These are phyloP conservation scores for Heritiera fomes DNA, from an alignment of 345 rosid species.

Conservation along the genomic window DNA sequence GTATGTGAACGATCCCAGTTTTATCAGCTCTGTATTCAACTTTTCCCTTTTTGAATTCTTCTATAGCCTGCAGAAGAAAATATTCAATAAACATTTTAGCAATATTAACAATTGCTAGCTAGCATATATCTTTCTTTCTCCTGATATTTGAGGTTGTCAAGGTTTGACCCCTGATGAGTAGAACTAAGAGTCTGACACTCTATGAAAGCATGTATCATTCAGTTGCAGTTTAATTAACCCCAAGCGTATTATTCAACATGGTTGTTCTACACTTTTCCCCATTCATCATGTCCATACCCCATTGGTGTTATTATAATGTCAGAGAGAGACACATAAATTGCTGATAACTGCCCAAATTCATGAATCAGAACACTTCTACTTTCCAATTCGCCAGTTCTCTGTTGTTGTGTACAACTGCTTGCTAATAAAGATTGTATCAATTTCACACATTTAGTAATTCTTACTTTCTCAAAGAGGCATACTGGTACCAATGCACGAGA, in stretches of 20 bases:
- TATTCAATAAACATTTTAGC: background rate
- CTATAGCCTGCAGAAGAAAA: constrained; percentile 69
- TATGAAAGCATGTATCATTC: background rate
- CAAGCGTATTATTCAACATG: background rate
- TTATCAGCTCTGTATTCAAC: constrained; percentile 94
- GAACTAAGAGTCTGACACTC: no score
- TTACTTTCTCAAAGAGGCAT: background rate
- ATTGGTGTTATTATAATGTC: background rate
- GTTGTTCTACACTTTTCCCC: background rate
- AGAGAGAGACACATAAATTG: background rate
- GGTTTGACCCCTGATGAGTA: no score
- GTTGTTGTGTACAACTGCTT: background rate
- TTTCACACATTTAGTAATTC: background rate
- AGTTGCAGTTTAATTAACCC: background rate
- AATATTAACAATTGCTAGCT: background rate
- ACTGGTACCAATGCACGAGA: background rate
- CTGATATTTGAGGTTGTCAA: no score
- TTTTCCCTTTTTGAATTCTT: constrained; percentile 93
- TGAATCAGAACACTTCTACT: background rate
- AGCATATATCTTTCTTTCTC: background rate
- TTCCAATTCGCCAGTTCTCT: background rate
- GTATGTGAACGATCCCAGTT: constrained; percentile 96
- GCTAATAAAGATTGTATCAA: background rate
- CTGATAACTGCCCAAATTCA: background rate
- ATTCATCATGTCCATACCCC: background rate